A percentile compares a stretch with the other conserved stretches of the same genome.
Evolutionary conservation across 2,329 filamentous ascomycete species (phyloP).

Genomic region (Cladosporium oxysporum): DNA sequence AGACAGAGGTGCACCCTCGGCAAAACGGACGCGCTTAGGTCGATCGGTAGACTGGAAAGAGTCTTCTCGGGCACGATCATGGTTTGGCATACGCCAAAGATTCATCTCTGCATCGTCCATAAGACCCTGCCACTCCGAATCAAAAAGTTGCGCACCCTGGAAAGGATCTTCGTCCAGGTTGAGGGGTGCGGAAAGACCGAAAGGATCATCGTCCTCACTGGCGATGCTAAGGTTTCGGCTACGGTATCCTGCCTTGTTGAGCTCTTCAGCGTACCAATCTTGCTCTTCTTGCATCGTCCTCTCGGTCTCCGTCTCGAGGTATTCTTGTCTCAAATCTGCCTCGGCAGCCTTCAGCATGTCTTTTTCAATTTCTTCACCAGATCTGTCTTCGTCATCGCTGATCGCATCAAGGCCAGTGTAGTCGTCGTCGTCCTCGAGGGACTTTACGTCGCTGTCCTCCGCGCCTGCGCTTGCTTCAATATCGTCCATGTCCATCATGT

Average conservation of each 20-base stretch:
- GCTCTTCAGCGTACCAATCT: slow-evolving; percentile 17
- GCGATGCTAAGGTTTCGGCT: slow-evolving; percentile 19
- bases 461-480: slow-evolving; percentile 27
- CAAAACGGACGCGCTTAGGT: slow-evolving; percentile 40
- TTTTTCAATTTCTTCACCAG: slow-evolving; percentile 31
- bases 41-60: slow-evolving; percentile 29
- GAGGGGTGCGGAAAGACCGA: slow-evolving; percentile 24
- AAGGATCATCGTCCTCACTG: slow-evolving; percentile 24
- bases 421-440: slow-evolving; percentile 27
- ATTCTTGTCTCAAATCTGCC: slow-evolving; percentile 34
- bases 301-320: slow-evolving; percentile 27
- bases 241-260: slow-evolving; percentile 16
- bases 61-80: slow-evolving; percentile 23
- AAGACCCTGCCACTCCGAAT: slow-evolving; percentile 31
- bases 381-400: slow-evolving; percentile 32
- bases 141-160: slow-evolving; percentile 28
- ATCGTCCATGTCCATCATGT: slow-evolving; percentile 25
- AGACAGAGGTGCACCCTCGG: slow-evolving; percentile 32
- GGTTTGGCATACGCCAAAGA: slow-evolving; percentile 30
- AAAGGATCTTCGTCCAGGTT: slow-evolving; percentile 36
- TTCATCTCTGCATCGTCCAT: slow-evolving; percentile 34
- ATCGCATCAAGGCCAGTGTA: slow-evolving; percentile 36
- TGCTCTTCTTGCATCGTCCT: slow-evolving; percentile 15
- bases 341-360: slow-evolving; percentile 32
- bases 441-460: slow-evolving; percentile 23